Conservation (phyloP, 2,329 filamentous ascomycete genomes). For the Colletotrichum somersetense region DNA sequence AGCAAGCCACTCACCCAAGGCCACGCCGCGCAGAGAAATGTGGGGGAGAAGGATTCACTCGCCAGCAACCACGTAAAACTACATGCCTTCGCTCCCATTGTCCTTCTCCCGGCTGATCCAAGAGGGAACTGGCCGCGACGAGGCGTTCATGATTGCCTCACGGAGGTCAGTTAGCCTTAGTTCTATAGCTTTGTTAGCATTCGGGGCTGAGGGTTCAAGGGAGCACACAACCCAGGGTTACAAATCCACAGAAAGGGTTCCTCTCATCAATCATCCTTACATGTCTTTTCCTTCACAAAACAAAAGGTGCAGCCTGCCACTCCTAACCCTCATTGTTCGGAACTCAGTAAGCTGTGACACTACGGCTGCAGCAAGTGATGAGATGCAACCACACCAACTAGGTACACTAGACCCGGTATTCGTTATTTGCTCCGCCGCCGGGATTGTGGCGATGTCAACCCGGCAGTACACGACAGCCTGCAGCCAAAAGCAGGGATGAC, state of each 20-base stretch:
- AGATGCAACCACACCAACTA: neutral
- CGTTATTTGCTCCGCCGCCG: conserved; percentile 12
- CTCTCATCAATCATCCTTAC: conserved; percentile 8
- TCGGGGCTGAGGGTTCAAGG: neutral
- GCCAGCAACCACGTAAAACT: neutral
- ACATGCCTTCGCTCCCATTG: neutral
- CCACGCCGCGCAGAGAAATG: conserved; percentile 35
- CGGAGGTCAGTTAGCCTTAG: neutral
- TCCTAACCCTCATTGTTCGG: neutral
- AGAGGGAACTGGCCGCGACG: neutral
- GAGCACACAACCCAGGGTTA: conserved; percentile 5
- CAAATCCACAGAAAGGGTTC: conserved; percentile 7
- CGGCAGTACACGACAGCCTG: neutral
- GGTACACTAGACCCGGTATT: too few relatives aligned
- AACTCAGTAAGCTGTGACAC: conserved; percentile 15
- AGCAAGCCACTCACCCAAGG: conserved; percentile 39
- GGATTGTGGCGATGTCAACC: neutral
- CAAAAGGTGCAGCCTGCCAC: conserved; percentile 8
- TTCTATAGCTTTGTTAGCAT: neutral
- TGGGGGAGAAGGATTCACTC: conserved; percentile 23
- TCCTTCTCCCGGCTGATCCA: neutral
- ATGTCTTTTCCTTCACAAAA: conserved; percentile 1
- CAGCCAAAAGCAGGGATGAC: neutral
- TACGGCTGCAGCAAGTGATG: conserved; percentile 3
- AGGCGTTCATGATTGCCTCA: conserved; percentile 1